Base-by-base conservation (phyloP, 805 yeast genomes). In the Cyberlindnera misumaiensis region DNA sequence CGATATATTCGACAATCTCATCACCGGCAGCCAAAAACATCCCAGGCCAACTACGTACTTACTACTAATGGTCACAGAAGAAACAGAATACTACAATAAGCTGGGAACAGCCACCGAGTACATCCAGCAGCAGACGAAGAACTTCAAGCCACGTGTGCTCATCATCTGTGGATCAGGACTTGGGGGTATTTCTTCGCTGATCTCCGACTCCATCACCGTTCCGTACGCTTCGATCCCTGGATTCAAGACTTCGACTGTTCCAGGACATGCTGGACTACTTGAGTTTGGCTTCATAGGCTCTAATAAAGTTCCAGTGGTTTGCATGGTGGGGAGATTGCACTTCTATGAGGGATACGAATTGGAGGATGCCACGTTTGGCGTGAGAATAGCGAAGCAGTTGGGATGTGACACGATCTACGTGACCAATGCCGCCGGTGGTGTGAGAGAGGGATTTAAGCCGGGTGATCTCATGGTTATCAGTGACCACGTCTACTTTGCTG, bases 341-440 rank as follows among this genome's bases (percentile, higher is more conserved):
- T 82, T 80, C 47, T 90, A 90, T 56, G 98, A 90, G 60, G 98
- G 98, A 1, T 82, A 87, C 60, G 68, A 75, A n/a, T 75, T 88
- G 47, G 75, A 73, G 42, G 84, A 83, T 38, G 81, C 95, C 1
- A 86, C 87, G 0, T 83, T 87, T 58, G 96, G 97, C 0, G 68
- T 90, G 13, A 72, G 98, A 41, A 80, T 83, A 17, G 77, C 94
- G 38, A 68, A 76, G 36, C 57, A 65, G 30, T 62, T 89, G 51
- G 86, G 82, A 0, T 77, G 80, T 22, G 60, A 68, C 32, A 67
- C 70, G 3, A 66, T 90, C 31, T 66, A 90, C 17, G 94, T 82
- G 9, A 90, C 97, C n/a, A 90, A 90, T 61, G 98, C 98, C 1
- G 95, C 96, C 2, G 98, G 97, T 33, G 97, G 96, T 1, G 60